Conservation (phyloP, 352 stramenopile species). For the Globisporangium mamillatum region DNA sequence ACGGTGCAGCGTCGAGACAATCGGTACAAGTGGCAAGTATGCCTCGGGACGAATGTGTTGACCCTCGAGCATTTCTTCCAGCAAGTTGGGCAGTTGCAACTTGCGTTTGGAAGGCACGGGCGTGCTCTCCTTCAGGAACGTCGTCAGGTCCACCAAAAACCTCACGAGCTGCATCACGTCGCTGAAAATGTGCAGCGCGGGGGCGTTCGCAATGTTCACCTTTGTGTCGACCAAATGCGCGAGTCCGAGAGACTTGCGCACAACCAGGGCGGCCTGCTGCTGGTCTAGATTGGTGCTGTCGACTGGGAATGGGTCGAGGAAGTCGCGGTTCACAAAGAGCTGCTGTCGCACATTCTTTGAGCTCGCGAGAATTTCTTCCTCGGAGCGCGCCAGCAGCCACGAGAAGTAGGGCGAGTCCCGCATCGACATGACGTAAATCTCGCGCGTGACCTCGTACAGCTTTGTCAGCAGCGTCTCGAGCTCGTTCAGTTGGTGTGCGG, state of each 20-base stretch:
- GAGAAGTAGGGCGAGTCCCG: constrained; percentile 51
- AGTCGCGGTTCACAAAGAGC: constrained; percentile 23
- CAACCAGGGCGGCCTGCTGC: constrained; percentile 38
- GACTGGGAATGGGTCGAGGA: constrained; percentile 50
- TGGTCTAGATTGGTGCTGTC: constrained; percentile 35
- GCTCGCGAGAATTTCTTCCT: constrained; percentile 43
- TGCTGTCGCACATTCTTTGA: constrained; percentile 28
- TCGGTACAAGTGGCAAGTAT: constrained; percentile 38
- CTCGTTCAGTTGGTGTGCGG: constrained; percentile 38
- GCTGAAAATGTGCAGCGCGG: constrained; percentile 51
- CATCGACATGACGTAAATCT: constrained; percentile 30
- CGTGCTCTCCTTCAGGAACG: constrained; percentile 61
- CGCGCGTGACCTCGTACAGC: constrained; percentile 40
- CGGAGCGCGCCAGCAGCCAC: constrained; percentile 50
- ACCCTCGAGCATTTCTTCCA: constrained; percentile 41
- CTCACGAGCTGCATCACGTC: constrained; percentile 57
- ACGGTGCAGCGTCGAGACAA: constrained; percentile 27
- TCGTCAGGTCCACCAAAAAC: constrained; percentile 59
- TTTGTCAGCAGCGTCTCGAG: constrained; percentile 36
- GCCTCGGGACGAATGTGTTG: constrained; percentile 49
- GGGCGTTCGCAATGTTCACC: constrained; percentile 35
- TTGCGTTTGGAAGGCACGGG: constrained; percentile 46
- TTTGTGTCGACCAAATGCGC: constrained; percentile 43
- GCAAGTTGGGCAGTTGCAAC: constrained; percentile 32
- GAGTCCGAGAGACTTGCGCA: constrained; percentile 30